phyloP scores from a whole-genome alignment of 2,329 filamentous ascomycete genomes.

The Teratosphaeria viscida region DNA sequence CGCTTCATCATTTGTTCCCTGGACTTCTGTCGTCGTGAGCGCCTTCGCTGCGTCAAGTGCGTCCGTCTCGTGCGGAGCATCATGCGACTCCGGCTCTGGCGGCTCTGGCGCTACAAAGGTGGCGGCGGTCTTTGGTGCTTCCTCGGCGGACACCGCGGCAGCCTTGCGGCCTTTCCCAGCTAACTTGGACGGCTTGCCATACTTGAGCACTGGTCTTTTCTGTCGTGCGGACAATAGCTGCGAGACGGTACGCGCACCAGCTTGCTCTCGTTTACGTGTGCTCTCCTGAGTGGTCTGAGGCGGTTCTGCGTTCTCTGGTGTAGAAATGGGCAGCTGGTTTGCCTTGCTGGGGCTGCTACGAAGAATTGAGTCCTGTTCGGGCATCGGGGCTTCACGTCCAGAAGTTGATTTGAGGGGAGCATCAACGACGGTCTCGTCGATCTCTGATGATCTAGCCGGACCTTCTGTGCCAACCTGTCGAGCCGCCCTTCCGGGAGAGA shows the following conservation, averaged over 20 bases:
- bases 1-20: not conserved
- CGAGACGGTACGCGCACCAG: slow-evolving; percentile 25
- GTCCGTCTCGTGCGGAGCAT: no score
- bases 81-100: no score
- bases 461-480: not conserved
- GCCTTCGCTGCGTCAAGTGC: not conserved
- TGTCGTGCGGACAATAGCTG: slow-evolving; percentile 14
- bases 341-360: slow-evolving; percentile 18
- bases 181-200: slow-evolving; percentile 1
- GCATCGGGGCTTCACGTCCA: not conserved
- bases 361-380: not conserved
- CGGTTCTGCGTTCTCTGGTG: slow-evolving; percentile 6
- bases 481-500: not conserved
- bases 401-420: not conserved
- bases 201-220: not conserved
- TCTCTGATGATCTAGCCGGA: not conserved
- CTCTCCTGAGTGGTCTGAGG: slow-evolving; percentile 16
- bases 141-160: not conserved
- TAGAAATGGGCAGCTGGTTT: slow-evolving; percentile 13
- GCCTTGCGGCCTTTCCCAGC: slow-evolving; percentile 1
- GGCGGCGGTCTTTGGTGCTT: not conserved
- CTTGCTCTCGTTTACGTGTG: slow-evolving; percentile 24
- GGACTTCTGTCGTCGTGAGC: not conserved
- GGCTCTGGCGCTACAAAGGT: not conserved
- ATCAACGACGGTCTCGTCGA: not conserved